These are phyloP conservation scores for Curvularia sp. DNA, from an alignment of 2,329 filamentous ascomycete species.

Conservation along the genomic window DNA sequence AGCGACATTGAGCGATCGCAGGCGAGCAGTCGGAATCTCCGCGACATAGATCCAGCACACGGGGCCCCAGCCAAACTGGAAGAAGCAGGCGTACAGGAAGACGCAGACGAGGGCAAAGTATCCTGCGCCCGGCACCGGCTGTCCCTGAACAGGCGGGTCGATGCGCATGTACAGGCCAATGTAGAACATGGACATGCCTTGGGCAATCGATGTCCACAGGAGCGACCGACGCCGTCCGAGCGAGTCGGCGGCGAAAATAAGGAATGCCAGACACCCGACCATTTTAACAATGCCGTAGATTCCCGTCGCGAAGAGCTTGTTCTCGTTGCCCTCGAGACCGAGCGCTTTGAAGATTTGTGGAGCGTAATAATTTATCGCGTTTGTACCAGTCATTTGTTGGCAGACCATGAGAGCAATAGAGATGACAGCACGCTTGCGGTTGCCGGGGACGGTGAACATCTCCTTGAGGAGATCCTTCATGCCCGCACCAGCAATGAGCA, in stretches of 20 bases:
- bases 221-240: slow-evolving; percentile 70
- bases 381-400: slow-evolving; percentile 73
- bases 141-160: slow-evolving; percentile 62
- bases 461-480: slow-evolving; percentile 52
- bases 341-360: slow-evolving; percentile 73
- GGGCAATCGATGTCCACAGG: slow-evolving; percentile 69
- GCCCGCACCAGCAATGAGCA: slow-evolving; percentile 60
- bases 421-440: slow-evolving; percentile 69
- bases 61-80: slow-evolving; percentile 69
- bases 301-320: slow-evolving; percentile 74
- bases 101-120: slow-evolving; percentile 75
- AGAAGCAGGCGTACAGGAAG: slow-evolving; percentile 74
- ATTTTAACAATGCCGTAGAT: slow-evolving; percentile 78
- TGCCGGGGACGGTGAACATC: slow-evolving; percentile 57
- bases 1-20: slow-evolving; percentile 72
- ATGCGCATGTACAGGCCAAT: slow-evolving; percentile 75
- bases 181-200: slow-evolving; percentile 70
- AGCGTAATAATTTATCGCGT: slow-evolving; percentile 67
- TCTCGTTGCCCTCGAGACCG: slow-evolving; percentile 64
- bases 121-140: slow-evolving; percentile 68
- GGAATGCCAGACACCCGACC: slow-evolving; percentile 67
- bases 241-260: slow-evolving; percentile 72
- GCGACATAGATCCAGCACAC: slow-evolving; percentile 76
- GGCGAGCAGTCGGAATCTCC: slow-evolving; percentile 72
- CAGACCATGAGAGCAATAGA: slow-evolving; percentile 71